Base-by-base conservation (phyloP, 1,284 basidiomycete species). In the Garcileccinum viscosum region DNA sequence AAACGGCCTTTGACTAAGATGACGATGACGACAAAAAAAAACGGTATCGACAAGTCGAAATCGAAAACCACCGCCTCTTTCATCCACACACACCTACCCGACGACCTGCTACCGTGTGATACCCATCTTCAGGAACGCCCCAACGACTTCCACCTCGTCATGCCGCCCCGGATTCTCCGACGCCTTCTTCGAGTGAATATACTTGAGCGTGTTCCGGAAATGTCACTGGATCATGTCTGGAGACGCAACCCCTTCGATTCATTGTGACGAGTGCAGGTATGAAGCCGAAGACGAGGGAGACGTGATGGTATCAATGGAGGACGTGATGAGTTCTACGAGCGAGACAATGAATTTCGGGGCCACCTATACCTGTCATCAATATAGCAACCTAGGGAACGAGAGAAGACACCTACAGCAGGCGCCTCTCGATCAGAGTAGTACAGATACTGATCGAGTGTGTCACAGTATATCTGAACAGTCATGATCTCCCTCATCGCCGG, bases 401-500 rank as follows among this genome's bases (percentile, higher is more conserved):
- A 14, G 63, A 7, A 37, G 15, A 12, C 4, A 84, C 90, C 78
- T 77, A 97, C 96, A 27, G 95, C 95, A 69, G 95, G 90, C 24
- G 95, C 94, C 58, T 93, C 94, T 67, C 91, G 93, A 77, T 98
- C 96, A 71, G 97, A 91, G 82, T 97, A 98, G 82, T 95, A 98
- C 64, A 98, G 83, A 80, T 98, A 98, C 74, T 92, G 92, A 80
- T 98, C 96, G 53, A 98, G 89, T 7, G 96, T 94, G 79, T 98
- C 95, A 75, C 94, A 95, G 80, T 97, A 98, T 5, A 98, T 86
- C 79, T 98, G 96, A 3, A 97, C 92, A 1, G 93, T 97, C 50
- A 97, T 94, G 72, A 98, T 93, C 76, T 97, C 95, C 81, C 98
- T 96, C 68, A 95, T 96, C 38, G 95, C 94, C 3, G 94, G 95